Base-by-base conservation (phyloP, 1,284 basidiomycete species). In the Puccinia novopanici region DNA sequence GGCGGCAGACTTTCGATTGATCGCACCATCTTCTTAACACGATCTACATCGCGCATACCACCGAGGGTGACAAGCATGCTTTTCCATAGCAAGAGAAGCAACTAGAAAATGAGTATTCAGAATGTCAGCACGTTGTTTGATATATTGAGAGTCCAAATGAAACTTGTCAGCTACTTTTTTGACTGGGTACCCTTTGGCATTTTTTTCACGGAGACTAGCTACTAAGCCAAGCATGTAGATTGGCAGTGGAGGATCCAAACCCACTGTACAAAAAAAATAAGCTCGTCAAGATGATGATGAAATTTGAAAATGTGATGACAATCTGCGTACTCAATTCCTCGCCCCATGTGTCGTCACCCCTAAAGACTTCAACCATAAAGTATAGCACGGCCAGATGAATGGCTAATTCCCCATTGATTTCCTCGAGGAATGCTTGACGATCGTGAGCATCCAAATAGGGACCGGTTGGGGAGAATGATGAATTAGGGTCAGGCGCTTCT, bases 71-170 rank as follows among this genome's bases (percentile, higher is more conserved):
- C 91, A 50, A 99, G 88, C 42, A 99, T 87, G 0, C 93, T 91
- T 87, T 99, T 99, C 97, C 97, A 99, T 0, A 98, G 88, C 0
- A 99, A 90, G n/a, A 99, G 89, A 22, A 99, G 89, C 3, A 99
- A 89, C 93, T 79, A 42, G 22, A 4, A 63, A 34, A 52, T 24
- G 22, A 12, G 5, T 2, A 13, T 3, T 19, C 6, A 63, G 17
- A 34, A 48, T 74, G 55, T 59, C 37, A 59, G n/a, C 17, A 57
- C 10, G 17, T 4, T 70, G 22, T 24, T 42, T 4, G 30, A 4
- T 40, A 4, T n/a, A 61, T 27, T 8, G 12, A 74, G 40, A 22
- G 17, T 3, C n/a, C 40, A 45, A 42, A 15, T 68, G 24, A 45
- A 63, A 63, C 50, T 50, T 3, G 24, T 10, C 15, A 78, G 19